Evolutionary conservation across 306 rosid species (phyloP), one percentile per base, ranked within the genome.

Genomic region (Macrotyloma uniflorum): DNA sequence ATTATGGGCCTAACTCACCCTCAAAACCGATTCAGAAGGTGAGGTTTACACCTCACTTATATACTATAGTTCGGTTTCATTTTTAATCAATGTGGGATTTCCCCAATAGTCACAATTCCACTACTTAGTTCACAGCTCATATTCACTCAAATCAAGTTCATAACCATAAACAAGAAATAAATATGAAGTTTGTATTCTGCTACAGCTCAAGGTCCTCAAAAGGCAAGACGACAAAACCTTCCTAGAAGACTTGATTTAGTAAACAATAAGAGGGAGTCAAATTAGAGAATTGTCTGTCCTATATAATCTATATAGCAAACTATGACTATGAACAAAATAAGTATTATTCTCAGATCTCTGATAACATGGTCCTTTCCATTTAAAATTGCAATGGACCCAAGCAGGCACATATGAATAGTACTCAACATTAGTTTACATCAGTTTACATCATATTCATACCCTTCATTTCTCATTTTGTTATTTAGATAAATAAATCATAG

Each of bases 61-160:
- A n/a, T n/a, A n/a, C n/a, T n/a, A n/a, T n/a, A n/a, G n/a, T n/a
- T n/a, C n/a, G n/a, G n/a, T n/a, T n/a, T n/a, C n/a, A n/a, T n/a
- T n/a, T n/a, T n/a, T n/a, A n/a, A n/a, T n/a, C n/a, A n/a, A n/a
- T n/a, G n/a, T n/a, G n/a, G n/a, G n/a, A n/a, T n/a, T n/a, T n/a
- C n/a, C n/a, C n/a, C n/a, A n/a, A n/a, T n/a, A n/a, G n/a, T n/a
- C n/a, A n/a, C n/a, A n/a, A n/a, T n/a, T n/a, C n/a, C n/a, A n/a
- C n/a, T n/a, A 4, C 64, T 65, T 24, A 53, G 40, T 13, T 19
- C 13, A 46, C 2, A 19, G 19, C 19, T 8, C 30, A 5, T 35
- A 62, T 26, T 72, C 13, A 36, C 68, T 72, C 10, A 66, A 45
- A n/a, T 66, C 14, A 80, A 18, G 77, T 35, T n/a, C 23, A 55